phyloP scores from a whole-genome alignment of 805 yeast genomes.

The Maudiozyma serrabonitensis region DNA sequence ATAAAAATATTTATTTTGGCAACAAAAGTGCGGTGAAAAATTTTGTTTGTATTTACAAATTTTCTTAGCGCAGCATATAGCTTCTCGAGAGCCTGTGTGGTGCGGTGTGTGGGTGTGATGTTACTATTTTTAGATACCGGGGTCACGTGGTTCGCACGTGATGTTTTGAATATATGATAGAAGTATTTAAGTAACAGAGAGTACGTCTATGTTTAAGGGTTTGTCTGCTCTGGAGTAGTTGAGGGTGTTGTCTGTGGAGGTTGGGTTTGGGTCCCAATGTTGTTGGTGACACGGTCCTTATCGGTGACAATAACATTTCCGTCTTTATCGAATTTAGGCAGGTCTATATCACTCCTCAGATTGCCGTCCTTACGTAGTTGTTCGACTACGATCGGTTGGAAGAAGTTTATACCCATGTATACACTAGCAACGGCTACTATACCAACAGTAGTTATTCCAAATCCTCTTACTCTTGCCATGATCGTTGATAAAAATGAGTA shows the following conservation, averaged over 20 bases:
- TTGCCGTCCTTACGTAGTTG: constrained; percentile 57
- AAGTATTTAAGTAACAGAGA: too few relatives aligned
- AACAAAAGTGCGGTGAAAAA: not conserved
- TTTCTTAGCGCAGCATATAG: not conserved
- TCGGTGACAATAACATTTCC: constrained; percentile 3
- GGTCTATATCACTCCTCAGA: constrained; percentile 47
- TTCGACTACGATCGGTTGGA: constrained; percentile 65
- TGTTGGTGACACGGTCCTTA: not conserved
- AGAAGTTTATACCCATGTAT: constrained; percentile 48
- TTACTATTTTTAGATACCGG: not conserved
- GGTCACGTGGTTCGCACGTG: not conserved
- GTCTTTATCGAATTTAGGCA: constrained; percentile 41
- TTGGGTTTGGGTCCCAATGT: not conserved
- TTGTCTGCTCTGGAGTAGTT: not conserved
- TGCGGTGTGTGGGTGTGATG: not conserved
- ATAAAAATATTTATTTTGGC: not conserved
- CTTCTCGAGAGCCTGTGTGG: not conserved
- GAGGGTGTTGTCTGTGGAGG: not conserved
- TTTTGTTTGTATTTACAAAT: too few relatives aligned
- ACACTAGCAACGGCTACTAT: constrained; percentile 33
- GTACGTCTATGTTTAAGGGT: too few relatives aligned
- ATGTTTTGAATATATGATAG: not conserved
- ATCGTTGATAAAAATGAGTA: too few relatives aligned
- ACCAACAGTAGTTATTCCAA: constrained; percentile 19
- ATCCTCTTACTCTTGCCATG: constrained; percentile 26